Conservation (phyloP, 805 yeast genomes). For the Maudiozyma serrabonitensis region DNA sequence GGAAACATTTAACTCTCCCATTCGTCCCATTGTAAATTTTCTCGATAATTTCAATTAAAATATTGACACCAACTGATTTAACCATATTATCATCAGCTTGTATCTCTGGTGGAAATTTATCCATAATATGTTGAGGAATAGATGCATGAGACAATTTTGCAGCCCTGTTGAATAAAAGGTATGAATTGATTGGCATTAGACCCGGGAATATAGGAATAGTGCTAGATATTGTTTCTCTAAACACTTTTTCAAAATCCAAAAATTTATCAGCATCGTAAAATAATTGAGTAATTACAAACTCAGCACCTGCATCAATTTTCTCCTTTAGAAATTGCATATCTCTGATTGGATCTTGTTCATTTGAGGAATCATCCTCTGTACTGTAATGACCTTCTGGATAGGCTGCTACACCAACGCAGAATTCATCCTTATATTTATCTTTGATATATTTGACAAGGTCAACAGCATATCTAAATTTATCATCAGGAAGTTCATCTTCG, state of each 20-base stretch:
- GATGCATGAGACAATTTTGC: conserved; percentile 82
- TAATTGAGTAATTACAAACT: conserved; percentile 82
- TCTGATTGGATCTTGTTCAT: conserved; percentile 51
- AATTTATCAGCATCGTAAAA: conserved; percentile 83
- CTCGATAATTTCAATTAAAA: conserved; percentile 54
- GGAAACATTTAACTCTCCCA: conserved; percentile 68
- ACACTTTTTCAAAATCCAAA: conserved; percentile 47
- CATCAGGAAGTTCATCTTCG: conserved; percentile 16
- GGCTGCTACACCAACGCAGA: conserved; percentile 94
- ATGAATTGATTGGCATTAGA: conserved; percentile 83
- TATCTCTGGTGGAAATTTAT: conserved; percentile 43
- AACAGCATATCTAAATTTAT: conserved; percentile 61
- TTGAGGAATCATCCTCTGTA: conserved; percentile 16
- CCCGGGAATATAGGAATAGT: conserved; percentile 71
- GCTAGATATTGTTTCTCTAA: conserved; percentile 34
- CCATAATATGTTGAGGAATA: conserved; percentile 51
- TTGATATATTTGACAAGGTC: conserved; percentile 81
- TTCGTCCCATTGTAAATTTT: conserved; percentile 43
- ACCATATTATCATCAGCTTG: conserved; percentile 72
- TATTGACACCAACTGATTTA: conserved; percentile 71
- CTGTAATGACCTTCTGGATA: conserved; percentile 85
- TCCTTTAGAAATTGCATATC: conserved; percentile 77
- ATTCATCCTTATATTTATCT: conserved; percentile 60
- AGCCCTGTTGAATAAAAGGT: conserved; percentile 72
- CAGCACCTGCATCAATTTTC: conserved; percentile 90